Evolutionary conservation across 441 rosid species (phyloP).

Genomic region (Populus tomentosa): DNA sequence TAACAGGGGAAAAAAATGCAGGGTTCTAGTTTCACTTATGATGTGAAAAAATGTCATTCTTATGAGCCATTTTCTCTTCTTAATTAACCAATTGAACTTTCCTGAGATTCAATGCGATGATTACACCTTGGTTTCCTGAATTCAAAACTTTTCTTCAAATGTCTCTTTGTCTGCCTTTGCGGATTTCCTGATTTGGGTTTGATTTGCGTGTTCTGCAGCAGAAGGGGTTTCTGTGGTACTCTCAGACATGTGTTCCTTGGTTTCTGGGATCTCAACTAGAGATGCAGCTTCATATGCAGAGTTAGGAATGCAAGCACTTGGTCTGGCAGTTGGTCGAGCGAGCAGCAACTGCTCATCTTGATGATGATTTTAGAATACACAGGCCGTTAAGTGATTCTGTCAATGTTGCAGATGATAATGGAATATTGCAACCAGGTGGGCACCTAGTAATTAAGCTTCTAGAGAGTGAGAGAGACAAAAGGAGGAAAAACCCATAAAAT

Average conservation of each 20-base stretch:
- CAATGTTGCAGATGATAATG: constrained; percentile 27
- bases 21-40: no score
- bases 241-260: constrained; percentile 87
- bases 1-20: neutral
- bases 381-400: constrained; percentile 11
- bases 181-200: constrained; percentile 3
- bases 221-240: constrained; percentile 73
- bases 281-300: constrained; percentile 81
- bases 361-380: constrained; percentile 17
- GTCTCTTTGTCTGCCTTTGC: neutral
- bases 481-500: neutral
- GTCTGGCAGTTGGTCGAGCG: constrained; percentile 64
- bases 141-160: neutral
- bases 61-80: no score
- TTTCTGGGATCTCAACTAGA: constrained; percentile 73
- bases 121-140: neutral
- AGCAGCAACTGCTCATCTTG: constrained; percentile 32
- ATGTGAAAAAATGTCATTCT: no score
- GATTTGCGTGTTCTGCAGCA: constrained; percentile 42
- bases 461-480: no score
- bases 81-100: neutral
- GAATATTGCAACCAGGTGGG: constrained; percentile 60
- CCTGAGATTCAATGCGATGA: neutral
- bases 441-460: no score
- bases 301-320: constrained; percentile 83